These are phyloP conservation scores for Clitocybe nebularis DNA, from an alignment of 1,284 basidiomycete genomes.

Conservation along the genomic window DNA sequence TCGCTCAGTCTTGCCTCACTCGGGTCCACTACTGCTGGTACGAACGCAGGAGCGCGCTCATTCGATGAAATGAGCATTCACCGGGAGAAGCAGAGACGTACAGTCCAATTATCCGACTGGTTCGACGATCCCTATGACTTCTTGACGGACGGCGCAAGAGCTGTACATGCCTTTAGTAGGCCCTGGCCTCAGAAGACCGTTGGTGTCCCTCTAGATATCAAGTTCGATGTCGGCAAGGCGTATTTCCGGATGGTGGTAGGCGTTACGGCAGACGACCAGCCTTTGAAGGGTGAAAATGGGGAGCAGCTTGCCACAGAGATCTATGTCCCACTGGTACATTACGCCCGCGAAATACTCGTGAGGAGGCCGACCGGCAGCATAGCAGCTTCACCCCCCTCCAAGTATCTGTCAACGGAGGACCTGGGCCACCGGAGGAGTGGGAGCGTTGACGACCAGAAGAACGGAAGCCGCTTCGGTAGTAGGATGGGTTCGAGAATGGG, in stretches of 20 bases:
- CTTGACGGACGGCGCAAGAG: conserved; percentile 78
- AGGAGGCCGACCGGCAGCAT: background rate
- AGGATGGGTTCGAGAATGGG: conserved; percentile 14
- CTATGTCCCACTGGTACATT: conserved; percentile 88
- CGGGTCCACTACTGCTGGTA: conserved; percentile 12
- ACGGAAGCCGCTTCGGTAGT: conserved; percentile 2
- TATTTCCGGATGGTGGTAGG: conserved; percentile 63
- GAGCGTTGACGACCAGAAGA: conserved; percentile 10
- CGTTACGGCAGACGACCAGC: conserved; percentile 53
- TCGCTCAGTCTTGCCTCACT: conserved; percentile 22
- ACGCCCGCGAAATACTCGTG: conserved; percentile 45
- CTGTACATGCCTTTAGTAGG: conserved; percentile 76
- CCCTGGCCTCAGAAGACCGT: conserved; percentile 78
- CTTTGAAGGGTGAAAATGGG: conserved; percentile 25
- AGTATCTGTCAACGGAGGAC: no score
- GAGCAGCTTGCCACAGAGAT: conserved; percentile 72
- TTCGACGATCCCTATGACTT: conserved; percentile 56
- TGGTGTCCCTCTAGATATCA: conserved; percentile 61
- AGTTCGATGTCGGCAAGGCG: conserved; percentile 75
- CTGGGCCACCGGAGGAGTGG: conserved; percentile 7
- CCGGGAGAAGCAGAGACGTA: conserved; percentile 2
- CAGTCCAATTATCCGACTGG: conserved; percentile 22
- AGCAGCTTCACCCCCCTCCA: background rate
- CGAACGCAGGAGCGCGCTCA: background rate
- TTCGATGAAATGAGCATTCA: conserved; percentile 9